These are phyloP conservation scores for Echium plantagineum DNA, from an alignment of 257 asterid genomes.

Conservation along the genomic window DNA sequence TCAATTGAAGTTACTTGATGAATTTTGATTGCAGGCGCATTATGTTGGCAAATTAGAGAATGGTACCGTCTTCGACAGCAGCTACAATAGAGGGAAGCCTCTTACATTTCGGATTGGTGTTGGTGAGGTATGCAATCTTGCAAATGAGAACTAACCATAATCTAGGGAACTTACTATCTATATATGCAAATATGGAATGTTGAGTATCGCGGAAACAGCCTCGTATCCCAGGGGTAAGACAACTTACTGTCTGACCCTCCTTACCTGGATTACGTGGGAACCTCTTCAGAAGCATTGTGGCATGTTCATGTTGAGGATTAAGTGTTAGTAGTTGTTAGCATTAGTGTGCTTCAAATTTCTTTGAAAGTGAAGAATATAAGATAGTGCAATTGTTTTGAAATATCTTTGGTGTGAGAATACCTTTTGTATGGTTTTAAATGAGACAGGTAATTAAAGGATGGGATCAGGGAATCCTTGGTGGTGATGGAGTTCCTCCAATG, in stretches of 20 bases:
- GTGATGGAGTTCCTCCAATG: conserved; percentile 88
- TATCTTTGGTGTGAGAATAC: background rate
- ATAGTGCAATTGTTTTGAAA: background rate
- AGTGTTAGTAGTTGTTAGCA: no score
- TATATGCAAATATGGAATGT: no score
- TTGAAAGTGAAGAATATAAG: background rate
- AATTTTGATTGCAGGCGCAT: conserved; percentile 48
- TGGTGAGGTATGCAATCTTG: conserved; percentile 56
- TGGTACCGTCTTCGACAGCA: conserved; percentile 89
- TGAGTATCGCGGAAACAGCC: no score
- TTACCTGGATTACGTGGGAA: no score
- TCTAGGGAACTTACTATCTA: background rate
- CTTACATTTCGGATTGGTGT: conserved; percentile 78
- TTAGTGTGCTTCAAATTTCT: no score
- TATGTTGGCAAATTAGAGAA: conserved; percentile 63
- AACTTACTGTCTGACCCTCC: no score
- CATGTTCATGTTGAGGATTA: no score
- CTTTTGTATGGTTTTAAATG: background rate
- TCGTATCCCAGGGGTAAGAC: no score
- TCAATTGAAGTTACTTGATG: background rate
- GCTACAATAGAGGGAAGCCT: conserved; percentile 89
- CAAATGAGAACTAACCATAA: background rate
- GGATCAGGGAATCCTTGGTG: conserved; percentile 90
- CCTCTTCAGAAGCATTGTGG: no score
- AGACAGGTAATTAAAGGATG: conserved; percentile 86